Evolutionary conservation across 2,329 filamentous ascomycete species (phyloP), one percentile per base, ranked within the genome.

Genomic region (Madurella fahalii): DNA sequence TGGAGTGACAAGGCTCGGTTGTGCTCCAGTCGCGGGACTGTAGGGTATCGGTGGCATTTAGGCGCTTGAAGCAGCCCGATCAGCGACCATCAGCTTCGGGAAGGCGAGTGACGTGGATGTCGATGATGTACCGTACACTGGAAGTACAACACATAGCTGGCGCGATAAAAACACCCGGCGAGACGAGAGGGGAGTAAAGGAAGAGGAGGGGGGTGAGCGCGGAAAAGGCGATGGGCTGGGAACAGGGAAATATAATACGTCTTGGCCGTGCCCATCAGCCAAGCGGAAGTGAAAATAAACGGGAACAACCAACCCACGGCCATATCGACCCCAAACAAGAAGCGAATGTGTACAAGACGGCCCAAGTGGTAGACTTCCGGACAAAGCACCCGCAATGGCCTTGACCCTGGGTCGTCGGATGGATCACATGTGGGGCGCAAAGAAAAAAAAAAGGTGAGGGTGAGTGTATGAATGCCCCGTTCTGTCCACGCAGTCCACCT

Each of bases 31-130:
- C 34, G 53, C 20, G 34, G 43, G 51, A 43, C 54, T 43, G 53
- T 53, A 59, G 56, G 60, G 62, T 60, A 47, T 57, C 57, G 51
- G 50, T 53, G 46, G 58, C 54, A 63, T 64, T 65, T 64, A 65
- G 57, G 64, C 61, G 59, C 61, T 58, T 59, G 53, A 61, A 49
- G 52, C 54, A 61, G 54, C 55, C 57, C 59, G 58, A 61, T 61
- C 58, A 56, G 59, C 56, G 55, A 53, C 55, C 58, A 53, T 56
- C 53, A 58, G 53, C 50, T 61, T 61, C 54, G 51, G 53, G 57
- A 54, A 60, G 53, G 54, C 51, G 55, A 53, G 49, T 56, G 58
- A 55, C 54, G 59, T 60, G 56, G 47, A 49, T 43, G 51, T 55
- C 13, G 31, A 20, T 9, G 42, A 31, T 25, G 50, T 30, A 32